Base-by-base conservation (phyloP, 2,329 filamentous ascomycete species). In the Diaporthe sp. region DNA sequence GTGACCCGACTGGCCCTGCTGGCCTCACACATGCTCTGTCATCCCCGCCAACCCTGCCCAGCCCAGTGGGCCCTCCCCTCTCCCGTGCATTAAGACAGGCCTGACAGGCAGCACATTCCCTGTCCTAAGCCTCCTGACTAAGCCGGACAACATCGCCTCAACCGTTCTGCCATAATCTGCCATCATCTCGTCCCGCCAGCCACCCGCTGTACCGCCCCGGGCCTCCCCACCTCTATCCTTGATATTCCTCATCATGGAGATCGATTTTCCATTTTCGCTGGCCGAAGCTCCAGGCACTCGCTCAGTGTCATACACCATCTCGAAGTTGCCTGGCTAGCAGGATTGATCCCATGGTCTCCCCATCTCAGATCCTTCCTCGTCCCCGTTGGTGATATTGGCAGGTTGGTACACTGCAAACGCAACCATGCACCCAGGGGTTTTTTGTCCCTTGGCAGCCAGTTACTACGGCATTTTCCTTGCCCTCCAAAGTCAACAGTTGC, bases 141-240 rank as follows among this genome's bases (percentile, higher is more conserved):
- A 68, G 65, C 65, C 65, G 22, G 65, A 39, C 65, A 68, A 68
- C 65, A 68, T 68, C 65, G 31, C 62, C 65, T 68, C 65, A 53
- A 53, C 65, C 42, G 2, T 25, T 51, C 46, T 51, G 31, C 31
- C 22, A 37, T 25, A 19, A 25, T 37, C 22, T 49, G 44, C 31
- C 28, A 67, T 51, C 22, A 68, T 49, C 46, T 28, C 19, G 6
- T 49, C 57, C 28, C 61, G 42, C 39, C 61, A 46, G 61, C 61
- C 61, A 46, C 44, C 53, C 42, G 2, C 13, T 65, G 42, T 65
- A 65, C 61, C 13, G 42, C 42, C 42, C 60, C 61, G 61, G 61
- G 25, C 25, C 61, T 65, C 61, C 61, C 61, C 44, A 68, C 46
- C 46, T 37, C 7, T 68, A 39, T 25, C 8, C 13, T 42, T 68